Conservation (phyloP, 257 asterid species). For the Vinca minor region DNA sequence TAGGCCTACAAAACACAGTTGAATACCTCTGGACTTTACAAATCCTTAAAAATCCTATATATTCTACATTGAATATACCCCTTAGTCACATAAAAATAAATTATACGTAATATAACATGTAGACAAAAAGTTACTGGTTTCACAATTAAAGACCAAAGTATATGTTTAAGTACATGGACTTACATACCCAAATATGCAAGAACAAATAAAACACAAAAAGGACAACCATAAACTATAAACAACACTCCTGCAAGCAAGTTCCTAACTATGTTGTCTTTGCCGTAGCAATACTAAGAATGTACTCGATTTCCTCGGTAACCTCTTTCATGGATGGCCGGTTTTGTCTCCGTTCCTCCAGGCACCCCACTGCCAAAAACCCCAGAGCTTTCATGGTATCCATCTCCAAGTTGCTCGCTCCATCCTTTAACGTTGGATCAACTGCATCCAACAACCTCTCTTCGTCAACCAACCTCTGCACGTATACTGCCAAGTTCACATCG, state of each 20-base stretch:
- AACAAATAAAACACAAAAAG: neutral
- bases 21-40: too few species aligned
- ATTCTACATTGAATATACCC: too few species aligned
- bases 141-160: too few species aligned
- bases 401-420: slow-evolving; percentile 47
- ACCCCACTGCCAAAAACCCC: slow-evolving; percentile 71
- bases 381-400: slow-evolving; percentile 86
- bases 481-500: slow-evolving; percentile 80
- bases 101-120: too few species aligned
- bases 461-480: slow-evolving; percentile 63
- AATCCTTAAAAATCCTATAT: too few species aligned
- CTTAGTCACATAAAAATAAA: too few species aligned
- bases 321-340: slow-evolving; percentile 94
- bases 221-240: neutral
- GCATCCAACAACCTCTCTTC: slow-evolving; percentile 73
- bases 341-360: slow-evolving; percentile 78
- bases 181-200: too few species aligned
- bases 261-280: slow-evolving; percentile 21
- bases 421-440: slow-evolving; percentile 64
- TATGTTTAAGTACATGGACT: too few species aligned
- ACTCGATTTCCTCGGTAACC: slow-evolving; percentile 73
- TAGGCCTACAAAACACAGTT: too few species aligned
- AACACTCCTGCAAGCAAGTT: too few species aligned
- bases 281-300: slow-evolving; percentile 50
- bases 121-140: too few species aligned